Evolutionary conservation across 1,139 yeast species (phyloP).

Genomic region (Suhomyces panamericanus): DNA sequence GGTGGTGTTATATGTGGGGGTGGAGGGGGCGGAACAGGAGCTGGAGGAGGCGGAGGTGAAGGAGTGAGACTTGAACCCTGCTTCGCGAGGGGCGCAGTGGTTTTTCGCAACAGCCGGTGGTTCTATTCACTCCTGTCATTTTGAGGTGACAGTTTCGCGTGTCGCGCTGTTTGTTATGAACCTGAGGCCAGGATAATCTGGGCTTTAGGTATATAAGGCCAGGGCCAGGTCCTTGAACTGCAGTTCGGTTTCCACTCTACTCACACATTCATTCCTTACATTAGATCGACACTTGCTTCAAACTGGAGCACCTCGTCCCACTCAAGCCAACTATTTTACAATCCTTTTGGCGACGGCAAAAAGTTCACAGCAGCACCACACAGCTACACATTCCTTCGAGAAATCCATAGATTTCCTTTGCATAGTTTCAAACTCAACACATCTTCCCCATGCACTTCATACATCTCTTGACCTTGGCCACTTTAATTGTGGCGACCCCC

Average conservation of each 20-base stretch:
- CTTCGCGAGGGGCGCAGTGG: no score
- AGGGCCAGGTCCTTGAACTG: background rate
- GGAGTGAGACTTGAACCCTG: no score
- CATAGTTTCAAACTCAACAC: background rate
- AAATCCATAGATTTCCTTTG: no score
- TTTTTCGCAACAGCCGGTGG: no score
- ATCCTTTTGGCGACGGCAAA: no score
- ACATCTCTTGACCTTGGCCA: background rate
- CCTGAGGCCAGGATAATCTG: background rate
- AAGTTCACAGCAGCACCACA: no score
- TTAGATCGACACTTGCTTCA: background rate
- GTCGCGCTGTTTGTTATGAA: background rate
- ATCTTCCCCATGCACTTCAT: constrained; percentile 3
- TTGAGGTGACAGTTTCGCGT: background rate
- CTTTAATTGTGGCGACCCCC: constrained; percentile 22
- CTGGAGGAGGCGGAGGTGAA: no score
- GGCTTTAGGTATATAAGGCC: background rate
- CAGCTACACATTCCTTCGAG: no score
- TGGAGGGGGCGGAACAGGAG: no score
- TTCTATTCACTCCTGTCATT: background rate
- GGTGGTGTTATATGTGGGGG: no score
- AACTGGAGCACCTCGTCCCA: no score
- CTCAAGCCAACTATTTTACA: no score
- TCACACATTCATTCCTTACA: background rate
- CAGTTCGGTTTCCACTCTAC: background rate